These are phyloP conservation scores for Melastoma malabathricum DNA, from an alignment of 345 rosid species.

Conservation along the genomic window DNA sequence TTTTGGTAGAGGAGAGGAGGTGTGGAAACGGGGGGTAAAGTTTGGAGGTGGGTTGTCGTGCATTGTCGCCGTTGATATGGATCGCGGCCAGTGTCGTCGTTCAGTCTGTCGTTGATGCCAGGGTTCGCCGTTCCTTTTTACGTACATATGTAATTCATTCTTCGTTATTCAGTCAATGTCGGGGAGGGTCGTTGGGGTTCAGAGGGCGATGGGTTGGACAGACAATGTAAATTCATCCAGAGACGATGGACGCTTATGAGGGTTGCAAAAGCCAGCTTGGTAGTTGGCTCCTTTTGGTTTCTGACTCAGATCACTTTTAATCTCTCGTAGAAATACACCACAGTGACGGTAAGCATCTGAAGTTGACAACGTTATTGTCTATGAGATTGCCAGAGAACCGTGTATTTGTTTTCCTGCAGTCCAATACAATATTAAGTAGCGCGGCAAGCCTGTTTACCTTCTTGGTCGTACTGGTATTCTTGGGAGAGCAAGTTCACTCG, in stretches of 20 bases:
- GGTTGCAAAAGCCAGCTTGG: conserved; percentile 71
- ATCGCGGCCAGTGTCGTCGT: conserved; percentile 93
- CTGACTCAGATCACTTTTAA: conserved; percentile 81
- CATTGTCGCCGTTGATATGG: conserved; percentile 87
- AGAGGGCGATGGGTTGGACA: conserved; percentile 13
- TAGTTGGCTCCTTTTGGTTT: conserved; percentile 88
- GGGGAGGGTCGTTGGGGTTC: conserved; percentile 24
- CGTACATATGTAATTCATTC: conserved; percentile 89
- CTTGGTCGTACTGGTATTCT: conserved; percentile 55
- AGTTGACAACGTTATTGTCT: neutral
- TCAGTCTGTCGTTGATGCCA: conserved; percentile 76
- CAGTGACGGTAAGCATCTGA: conserved; percentile 57
- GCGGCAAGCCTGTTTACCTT: conserved; percentile 86
- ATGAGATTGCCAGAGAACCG: neutral
- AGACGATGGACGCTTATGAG: conserved; percentile 84
- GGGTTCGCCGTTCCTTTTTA: conserved; percentile 88
- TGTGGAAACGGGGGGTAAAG: conserved; percentile 33
- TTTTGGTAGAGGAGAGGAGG: neutral
- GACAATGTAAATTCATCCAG: conserved; percentile 11
- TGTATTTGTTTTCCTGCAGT: conserved; percentile 33
- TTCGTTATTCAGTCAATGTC: too few species aligned
- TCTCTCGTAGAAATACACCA: conserved; percentile 79
- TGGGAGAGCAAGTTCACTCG: conserved; percentile 86
- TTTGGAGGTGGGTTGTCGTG: conserved; percentile 77
- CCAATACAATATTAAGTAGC: conserved; percentile 88